Evolutionary conservation across 2,329 filamentous ascomycete genomes (phyloP).

Genomic region (Biscogniauxia sp.): DNA sequence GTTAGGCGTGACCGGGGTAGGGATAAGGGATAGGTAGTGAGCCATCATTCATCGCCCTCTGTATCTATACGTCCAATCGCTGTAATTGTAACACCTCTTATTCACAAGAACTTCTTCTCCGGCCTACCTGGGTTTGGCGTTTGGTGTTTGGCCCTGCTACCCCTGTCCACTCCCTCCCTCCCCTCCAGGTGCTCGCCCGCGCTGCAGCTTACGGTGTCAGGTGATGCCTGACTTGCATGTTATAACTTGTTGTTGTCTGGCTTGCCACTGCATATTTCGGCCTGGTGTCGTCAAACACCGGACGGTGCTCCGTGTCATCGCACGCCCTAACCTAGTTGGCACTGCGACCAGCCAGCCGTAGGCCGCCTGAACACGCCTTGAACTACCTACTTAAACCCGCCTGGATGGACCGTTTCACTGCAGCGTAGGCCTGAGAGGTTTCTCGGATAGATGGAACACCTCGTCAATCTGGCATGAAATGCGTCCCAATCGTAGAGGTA

Average conservation of each 20-base stretch:
- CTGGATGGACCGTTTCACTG: constrained; percentile 1
- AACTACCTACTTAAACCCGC: background rate
- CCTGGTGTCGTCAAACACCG: background rate
- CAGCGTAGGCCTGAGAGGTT: constrained; percentile 1
- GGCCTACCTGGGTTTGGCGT: too few relatives aligned
- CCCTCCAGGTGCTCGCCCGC: background rate
- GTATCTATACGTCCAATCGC: constrained; percentile 10
- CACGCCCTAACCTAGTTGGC: background rate
- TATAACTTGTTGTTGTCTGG: too few relatives aligned
- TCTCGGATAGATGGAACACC: background rate
- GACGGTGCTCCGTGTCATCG: background rate
- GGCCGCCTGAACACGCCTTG: background rate
- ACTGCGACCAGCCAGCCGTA: background rate
- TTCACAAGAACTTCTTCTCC: constrained; percentile 1
- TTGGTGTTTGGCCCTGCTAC: background rate
- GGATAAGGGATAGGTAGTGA: too few relatives aligned
- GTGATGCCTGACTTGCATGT: constrained; percentile 10
- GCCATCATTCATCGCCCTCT: constrained; percentile 16
- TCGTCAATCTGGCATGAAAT: constrained; percentile 10
- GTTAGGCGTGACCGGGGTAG: background rate
- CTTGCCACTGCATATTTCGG: background rate
- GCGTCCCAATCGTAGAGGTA: background rate
- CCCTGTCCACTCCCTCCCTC: background rate
- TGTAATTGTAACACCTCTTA: constrained; percentile 11
- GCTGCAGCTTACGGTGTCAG: constrained; percentile 20